Evolutionary conservation across 108 stramenopile species (phyloP).

Genomic region (Nitzschia inconspicua): DNA sequence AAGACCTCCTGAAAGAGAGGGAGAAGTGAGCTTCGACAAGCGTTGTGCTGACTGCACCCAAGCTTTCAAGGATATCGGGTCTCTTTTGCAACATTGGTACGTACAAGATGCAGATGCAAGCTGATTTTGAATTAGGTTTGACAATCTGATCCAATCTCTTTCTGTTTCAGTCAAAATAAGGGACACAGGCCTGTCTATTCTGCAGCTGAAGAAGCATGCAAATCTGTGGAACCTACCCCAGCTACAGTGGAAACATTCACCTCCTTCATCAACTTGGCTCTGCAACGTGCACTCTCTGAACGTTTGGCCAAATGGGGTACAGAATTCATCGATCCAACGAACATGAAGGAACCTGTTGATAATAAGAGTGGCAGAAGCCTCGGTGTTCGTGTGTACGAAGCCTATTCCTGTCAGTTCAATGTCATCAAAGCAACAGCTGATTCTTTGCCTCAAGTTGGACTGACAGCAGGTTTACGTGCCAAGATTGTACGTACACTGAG

Average conservation of each 20-base stretch:
- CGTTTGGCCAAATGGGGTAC: constrained; percentile 52
- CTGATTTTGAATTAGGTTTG: background rate
- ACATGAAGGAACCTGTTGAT: constrained; percentile 41
- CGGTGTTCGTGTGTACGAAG: constrained; percentile 52
- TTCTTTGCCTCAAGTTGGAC: constrained; percentile 17
- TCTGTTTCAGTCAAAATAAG: constrained; percentile 21
- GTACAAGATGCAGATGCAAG: too few species aligned
- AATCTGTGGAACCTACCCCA: constrained; percentile 6
- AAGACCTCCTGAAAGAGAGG: background rate
- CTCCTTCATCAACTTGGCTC: constrained; percentile 46
- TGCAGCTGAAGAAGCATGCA: background rate
- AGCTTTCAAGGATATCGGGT: constrained; percentile 26
- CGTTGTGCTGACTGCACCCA: constrained; percentile 46
- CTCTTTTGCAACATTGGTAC: constrained; percentile 47
- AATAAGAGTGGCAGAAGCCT: constrained; percentile 26
- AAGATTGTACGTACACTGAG: constrained; percentile 47
- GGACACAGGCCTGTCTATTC: constrained; percentile 43
- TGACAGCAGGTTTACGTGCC: constrained; percentile 61
- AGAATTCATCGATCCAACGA: constrained; percentile 49
- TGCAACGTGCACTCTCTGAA: constrained; percentile 51
- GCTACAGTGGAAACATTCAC: constrained; percentile 35
- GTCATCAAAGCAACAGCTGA: constrained; percentile 18
- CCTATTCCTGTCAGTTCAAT: constrained; percentile 48
- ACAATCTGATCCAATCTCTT: background rate
- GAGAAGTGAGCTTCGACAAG: constrained; percentile 28